Evolutionary conservation across 495 filamentous ascomycete species (phyloP).

Genomic region (Baudoinia panamericana): DNA sequence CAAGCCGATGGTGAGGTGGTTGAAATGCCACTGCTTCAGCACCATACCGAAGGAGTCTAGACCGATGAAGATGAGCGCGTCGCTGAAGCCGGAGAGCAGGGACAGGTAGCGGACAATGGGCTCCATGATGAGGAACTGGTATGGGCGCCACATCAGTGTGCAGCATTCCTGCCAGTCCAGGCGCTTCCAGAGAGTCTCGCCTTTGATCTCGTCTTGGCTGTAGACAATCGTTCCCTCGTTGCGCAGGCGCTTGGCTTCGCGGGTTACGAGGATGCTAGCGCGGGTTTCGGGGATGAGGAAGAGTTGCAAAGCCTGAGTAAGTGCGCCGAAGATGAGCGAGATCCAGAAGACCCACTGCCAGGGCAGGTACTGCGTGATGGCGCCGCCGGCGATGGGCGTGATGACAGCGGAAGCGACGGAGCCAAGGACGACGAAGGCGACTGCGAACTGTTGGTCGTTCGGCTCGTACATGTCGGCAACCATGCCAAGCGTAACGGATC

Average conservation of each 20-base stretch:
- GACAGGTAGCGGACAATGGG: constrained; percentile 61
- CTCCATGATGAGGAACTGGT: constrained; percentile 51
- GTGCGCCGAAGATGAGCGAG: constrained; percentile 57
- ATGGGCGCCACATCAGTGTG: constrained; percentile 17
- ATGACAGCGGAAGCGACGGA: constrained; percentile 63
- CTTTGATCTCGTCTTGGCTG: constrained; percentile 27
- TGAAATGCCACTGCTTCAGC: constrained; percentile 50
- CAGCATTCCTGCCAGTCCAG: constrained; percentile 22
- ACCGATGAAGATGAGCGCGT: constrained; percentile 69
- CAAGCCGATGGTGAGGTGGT: constrained; percentile 40
- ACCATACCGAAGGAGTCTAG: constrained; percentile 54
- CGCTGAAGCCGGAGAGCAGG: constrained; percentile 59
- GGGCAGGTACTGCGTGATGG: constrained; percentile 48
- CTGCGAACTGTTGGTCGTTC: constrained; percentile 59
- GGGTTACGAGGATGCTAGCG: constrained; percentile 49
- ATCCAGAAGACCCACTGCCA: constrained; percentile 60
- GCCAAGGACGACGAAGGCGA: constrained; percentile 62
- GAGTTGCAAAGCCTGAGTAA: constrained; percentile 51
- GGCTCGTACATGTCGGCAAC: constrained; percentile 69
- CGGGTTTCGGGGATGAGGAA: constrained; percentile 57
- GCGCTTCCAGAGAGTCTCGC: constrained; percentile 58
- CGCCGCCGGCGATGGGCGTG: constrained; percentile 67
- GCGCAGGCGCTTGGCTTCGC: constrained; percentile 52
- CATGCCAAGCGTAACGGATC: constrained; percentile 72
- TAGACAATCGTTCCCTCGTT: constrained; percentile 40